Evolutionary conservation across 2,329 filamentous ascomycete genomes (phyloP).

Genomic region (Fusarium phyllophilum): DNA sequence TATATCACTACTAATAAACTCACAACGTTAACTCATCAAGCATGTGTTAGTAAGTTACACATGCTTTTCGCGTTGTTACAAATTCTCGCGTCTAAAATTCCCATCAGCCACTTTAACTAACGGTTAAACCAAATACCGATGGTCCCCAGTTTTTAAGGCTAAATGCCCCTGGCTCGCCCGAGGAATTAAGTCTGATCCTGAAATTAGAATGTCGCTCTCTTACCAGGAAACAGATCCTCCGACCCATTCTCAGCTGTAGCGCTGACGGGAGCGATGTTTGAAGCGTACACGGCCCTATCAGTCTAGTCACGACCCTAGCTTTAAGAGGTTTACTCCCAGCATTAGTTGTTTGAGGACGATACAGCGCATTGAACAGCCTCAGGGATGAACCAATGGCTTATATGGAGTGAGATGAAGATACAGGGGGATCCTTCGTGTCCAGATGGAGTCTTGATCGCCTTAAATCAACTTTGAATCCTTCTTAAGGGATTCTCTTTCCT

Average conservation of each 20-base stretch:
- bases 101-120: not conserved
- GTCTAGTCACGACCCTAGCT: conserved; percentile 10
- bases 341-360: conserved; percentile 10
- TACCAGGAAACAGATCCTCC: conserved; percentile 27
- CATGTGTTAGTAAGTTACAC: not conserved
- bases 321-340: not conserved
- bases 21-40: not conserved
- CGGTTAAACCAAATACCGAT: not conserved
- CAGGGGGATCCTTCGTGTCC: conserved; percentile 13
- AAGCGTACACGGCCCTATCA: conserved; percentile 11
- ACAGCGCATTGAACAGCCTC: not conserved
- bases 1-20: not conserved
- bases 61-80: not conserved
- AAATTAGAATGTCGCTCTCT: conserved; percentile 17
- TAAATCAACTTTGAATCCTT: conserved; percentile 2
- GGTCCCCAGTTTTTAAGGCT: conserved; percentile 32
- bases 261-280: not conserved
- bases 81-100: not conserved
- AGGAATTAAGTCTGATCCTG: conserved; percentile 6
- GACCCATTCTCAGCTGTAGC: not conserved
- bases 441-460: conserved; percentile 15
- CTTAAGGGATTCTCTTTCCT: not conserved
- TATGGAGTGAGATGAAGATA: conserved; percentile 1
- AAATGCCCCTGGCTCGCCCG: conserved; percentile 5
- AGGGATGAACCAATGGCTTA: not conserved